Evolutionary conservation across 306 rosid species (phyloP).

Genomic region (Echinosophora koreensis): DNA sequence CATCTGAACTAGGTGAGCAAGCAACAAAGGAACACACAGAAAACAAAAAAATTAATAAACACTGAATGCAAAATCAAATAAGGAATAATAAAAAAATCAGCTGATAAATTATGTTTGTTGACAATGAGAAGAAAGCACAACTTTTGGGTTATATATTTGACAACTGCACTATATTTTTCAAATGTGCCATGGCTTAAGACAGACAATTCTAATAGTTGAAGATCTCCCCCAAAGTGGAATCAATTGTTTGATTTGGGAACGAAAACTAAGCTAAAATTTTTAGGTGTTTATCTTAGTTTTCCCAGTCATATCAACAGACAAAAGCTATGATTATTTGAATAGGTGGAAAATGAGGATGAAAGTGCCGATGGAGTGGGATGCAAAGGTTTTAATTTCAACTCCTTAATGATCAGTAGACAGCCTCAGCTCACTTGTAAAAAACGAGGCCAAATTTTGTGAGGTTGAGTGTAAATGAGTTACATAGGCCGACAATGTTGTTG

Average conservation of each 20-base stretch:
- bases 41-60: conserved; percentile 11
- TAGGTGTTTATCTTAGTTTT: neutral
- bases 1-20: no score
- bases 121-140: neutral
- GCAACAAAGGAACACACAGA: neutral
- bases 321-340: neutral
- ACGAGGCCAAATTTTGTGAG: neutral
- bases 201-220: conserved; percentile 6
- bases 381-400: neutral
- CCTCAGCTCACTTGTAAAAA: neutral
- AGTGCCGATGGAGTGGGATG: neutral
- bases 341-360: neutral
- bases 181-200: neutral
- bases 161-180: neutral
- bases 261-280: no score
- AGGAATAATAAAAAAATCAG: neutral
- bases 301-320: neutral
- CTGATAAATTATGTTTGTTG: neutral
- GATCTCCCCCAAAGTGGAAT: conserved; percentile 11
- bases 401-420: neutral
- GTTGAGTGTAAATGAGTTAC: neutral
- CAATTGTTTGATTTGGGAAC: neutral
- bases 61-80: neutral
- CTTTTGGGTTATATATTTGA: neutral
- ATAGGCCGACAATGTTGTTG: neutral